Evolutionary conservation across 2,329 filamentous ascomycete species (phyloP).

Genomic region (Aspergillus tamarii): DNA sequence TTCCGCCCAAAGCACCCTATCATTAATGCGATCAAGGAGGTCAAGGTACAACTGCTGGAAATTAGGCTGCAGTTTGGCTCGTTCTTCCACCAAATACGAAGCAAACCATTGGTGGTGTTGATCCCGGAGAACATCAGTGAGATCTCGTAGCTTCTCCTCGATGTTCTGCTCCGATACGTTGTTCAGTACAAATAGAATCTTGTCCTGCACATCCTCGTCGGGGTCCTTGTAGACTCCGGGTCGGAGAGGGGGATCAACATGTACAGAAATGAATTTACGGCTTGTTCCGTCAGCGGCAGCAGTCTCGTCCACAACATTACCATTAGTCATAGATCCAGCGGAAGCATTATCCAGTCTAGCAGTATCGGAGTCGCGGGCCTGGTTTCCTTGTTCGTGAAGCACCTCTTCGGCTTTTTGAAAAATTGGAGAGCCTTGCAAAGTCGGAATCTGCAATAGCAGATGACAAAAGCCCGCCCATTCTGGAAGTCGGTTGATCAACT

Average conservation of each 20-base stretch:
- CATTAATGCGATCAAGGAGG: slow-evolving; percentile 79
- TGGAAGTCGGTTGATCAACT: slow-evolving; percentile 77
- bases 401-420: slow-evolving; percentile 82
- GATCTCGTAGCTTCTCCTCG: slow-evolving; percentile 78
- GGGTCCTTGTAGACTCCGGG: slow-evolving; percentile 77
- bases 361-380: slow-evolving; percentile 58
- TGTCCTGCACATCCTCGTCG: slow-evolving; percentile 81
- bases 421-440: slow-evolving; percentile 81
- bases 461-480: slow-evolving; percentile 98
- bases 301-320: slow-evolving; percentile 66
- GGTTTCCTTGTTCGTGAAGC: slow-evolving; percentile 66
- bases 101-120: slow-evolving; percentile 96
- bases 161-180: slow-evolving; percentile 92
- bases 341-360: slow-evolving; percentile 41
- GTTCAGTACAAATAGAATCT: slow-evolving; percentile 93
- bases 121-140: slow-evolving; percentile 75
- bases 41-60: slow-evolving; percentile 93
- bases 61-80: slow-evolving; percentile 96
- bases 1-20: slow-evolving; percentile 79
- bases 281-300: slow-evolving; percentile 61
- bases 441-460: slow-evolving; percentile 78
- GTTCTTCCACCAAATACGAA: slow-evolving; percentile 89
- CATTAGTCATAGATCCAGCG: slow-evolving; percentile 64
- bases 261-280: slow-evolving; percentile 76
- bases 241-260: slow-evolving; percentile 69